phyloP scores from a whole-genome alignment of 225 moss, liverwort and hornwort genomes.

The Pleurozium schreberi region DNA sequence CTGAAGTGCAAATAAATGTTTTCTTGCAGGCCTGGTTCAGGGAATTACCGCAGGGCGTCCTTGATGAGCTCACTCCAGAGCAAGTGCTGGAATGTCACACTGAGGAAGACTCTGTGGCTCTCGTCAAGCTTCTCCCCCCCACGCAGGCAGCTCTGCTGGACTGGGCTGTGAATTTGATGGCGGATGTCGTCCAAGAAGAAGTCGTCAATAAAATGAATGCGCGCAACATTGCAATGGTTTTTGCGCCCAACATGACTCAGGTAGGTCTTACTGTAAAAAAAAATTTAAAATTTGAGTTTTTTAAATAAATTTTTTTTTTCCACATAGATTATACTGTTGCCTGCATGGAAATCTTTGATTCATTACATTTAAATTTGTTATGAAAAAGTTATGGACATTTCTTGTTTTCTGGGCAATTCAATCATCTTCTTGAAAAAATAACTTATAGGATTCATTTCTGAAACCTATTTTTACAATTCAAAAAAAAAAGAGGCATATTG shows the following conservation, averaged over 20 bases:
- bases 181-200: slow-evolving; percentile 96
- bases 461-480: no score
- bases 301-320: no score
- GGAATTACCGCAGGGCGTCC: slow-evolving; percentile 82
- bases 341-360: no score
- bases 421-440: no score
- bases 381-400: no score
- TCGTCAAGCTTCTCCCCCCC: slow-evolving; percentile 73
- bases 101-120: slow-evolving; percentile 72
- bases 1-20: no score
- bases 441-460: no score
- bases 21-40: slow-evolving; percentile 89
- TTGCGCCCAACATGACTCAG: slow-evolving; percentile 99
- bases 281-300: no score
- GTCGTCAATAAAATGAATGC: slow-evolving; percentile 94
- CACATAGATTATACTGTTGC: no score
- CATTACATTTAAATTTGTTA: no score
- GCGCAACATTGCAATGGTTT: slow-evolving; percentile 97
- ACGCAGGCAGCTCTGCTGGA: slow-evolving; percentile 94
- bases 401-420: no score
- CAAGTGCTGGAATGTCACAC: slow-evolving; percentile 91
- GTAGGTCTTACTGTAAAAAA: slow-evolving; percentile 10
- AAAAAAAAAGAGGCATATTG: no score
- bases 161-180: slow-evolving; percentile 98
- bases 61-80: slow-evolving; percentile 78